Evolutionary conservation across 1,284 basidiomycete species (phyloP).

Genomic region (Leccinum solheimii): DNA sequence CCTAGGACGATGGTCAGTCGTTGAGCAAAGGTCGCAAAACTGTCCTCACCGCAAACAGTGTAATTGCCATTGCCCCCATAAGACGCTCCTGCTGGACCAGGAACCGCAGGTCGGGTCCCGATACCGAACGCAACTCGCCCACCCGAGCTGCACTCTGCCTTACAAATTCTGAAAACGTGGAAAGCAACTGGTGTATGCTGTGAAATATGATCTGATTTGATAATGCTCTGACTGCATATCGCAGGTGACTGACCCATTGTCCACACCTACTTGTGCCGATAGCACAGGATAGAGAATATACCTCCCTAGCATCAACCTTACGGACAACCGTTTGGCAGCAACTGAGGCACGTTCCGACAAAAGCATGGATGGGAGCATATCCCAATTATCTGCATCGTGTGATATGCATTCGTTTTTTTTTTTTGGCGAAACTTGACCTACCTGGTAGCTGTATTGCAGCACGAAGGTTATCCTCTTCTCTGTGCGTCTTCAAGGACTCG

Average conservation of each 20-base stretch:
- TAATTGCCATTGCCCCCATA: slow-evolving; percentile 51
- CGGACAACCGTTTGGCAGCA: slow-evolving; percentile 56
- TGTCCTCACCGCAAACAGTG: slow-evolving; percentile 53
- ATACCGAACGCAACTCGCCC: slow-evolving; percentile 9
- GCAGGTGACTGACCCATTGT: slow-evolving; percentile 22
- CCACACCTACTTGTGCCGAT: slow-evolving; percentile 13
- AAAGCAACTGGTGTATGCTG: slow-evolving; percentile 23
- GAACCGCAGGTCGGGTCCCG: slow-evolving; percentile 6
- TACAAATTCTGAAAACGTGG: slow-evolving; percentile 25
- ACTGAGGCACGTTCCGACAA: slow-evolving; percentile 52
- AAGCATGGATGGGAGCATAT: slow-evolving; percentile 44
- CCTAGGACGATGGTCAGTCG: slow-evolving; percentile 16
- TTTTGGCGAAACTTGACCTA: slow-evolving; percentile 27
- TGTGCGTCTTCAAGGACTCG: slow-evolving; percentile 40
- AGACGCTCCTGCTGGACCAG: slow-evolving; percentile 41
- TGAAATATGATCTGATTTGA: slow-evolving; percentile 1
- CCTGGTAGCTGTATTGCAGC: slow-evolving; percentile 68
- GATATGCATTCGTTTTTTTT: slow-evolving; percentile 8
- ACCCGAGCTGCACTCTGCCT: slow-evolving; percentile 21
- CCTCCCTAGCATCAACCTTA: slow-evolving; percentile 53
- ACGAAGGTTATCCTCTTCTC: slow-evolving; percentile 50
- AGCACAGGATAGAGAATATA: slow-evolving; percentile 49
- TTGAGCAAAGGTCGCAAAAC: neutral
- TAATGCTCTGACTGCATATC: neutral
- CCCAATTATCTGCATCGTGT: slow-evolving; percentile 46